Evolutionary conservation across 495 filamentous ascomycete species (phyloP).

Genomic region (Baudoinia panamericana): DNA sequence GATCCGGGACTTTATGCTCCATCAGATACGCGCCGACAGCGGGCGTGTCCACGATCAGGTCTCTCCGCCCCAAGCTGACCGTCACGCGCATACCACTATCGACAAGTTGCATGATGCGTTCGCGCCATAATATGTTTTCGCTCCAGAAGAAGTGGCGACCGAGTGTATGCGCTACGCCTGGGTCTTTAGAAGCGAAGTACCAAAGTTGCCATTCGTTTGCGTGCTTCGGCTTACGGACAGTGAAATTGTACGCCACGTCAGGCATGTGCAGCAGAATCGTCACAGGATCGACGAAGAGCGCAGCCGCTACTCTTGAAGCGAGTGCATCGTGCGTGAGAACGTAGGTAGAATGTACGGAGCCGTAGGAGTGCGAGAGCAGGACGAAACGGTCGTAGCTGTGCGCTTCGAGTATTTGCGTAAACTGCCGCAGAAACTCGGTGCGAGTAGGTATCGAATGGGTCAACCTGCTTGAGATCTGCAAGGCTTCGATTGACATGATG

Average conservation of each 20-base stretch:
- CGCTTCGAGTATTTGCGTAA: constrained; percentile 20
- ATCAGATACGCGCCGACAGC: constrained; percentile 46
- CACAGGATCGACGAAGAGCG: constrained; percentile 25
- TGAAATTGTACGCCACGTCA: constrained; percentile 27
- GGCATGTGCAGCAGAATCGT: constrained; percentile 23
- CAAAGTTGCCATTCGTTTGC: constrained; percentile 25
- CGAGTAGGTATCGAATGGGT: constrained; percentile 17
- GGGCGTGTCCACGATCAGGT: constrained; percentile 52
- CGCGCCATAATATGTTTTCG: constrained; percentile 24
- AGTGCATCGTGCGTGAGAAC: constrained; percentile 18
- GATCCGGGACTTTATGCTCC: constrained; percentile 15
- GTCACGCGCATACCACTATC: constrained; percentile 33
- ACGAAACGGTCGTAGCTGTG: constrained; percentile 20
- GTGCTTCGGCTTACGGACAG: constrained; percentile 13
- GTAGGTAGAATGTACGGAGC: constrained; percentile 21
- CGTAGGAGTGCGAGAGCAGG: constrained; percentile 25
- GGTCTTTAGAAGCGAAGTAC: constrained; percentile 24
- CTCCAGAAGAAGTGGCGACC: constrained; percentile 25
- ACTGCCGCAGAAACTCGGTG: constrained; percentile 14
- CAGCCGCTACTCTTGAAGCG: constrained; percentile 13
- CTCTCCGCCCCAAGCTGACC: constrained; percentile 43
- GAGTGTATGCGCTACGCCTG: constrained; percentile 20
- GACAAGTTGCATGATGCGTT: constrained; percentile 16
- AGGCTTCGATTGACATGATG: constrained; percentile 23
- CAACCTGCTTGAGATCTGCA: constrained; percentile 24